Evolutionary conservation across 2,329 filamentous ascomycete species (phyloP).

Genomic region (Pseudonectria buxi): DNA sequence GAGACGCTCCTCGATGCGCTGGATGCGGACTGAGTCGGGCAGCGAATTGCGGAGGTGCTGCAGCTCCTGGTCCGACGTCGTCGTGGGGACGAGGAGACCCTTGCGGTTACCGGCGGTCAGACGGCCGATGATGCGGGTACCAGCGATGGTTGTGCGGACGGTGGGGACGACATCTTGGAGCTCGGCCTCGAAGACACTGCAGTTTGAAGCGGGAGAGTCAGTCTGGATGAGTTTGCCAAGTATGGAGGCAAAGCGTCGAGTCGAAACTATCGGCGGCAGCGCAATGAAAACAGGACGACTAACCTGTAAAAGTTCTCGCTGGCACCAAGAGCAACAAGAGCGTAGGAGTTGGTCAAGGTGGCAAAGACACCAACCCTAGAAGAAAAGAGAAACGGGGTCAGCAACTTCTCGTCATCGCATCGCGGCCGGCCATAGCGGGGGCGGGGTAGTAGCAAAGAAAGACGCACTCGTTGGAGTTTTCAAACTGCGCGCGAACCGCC

Average conservation of each 20-base stretch:
- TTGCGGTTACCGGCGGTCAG: conserved; percentile 96
- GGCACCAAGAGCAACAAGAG: conserved; percentile 85
- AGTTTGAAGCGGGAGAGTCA: conserved; percentile 1
- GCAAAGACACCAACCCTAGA: conserved; percentile 89
- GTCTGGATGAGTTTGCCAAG: neutral
- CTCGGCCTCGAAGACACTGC: conserved; percentile 91
- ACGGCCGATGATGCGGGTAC: conserved; percentile 90
- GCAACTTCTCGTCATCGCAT: conserved; percentile 1
- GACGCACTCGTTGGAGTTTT: conserved; percentile 84
- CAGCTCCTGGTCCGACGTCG: conserved; percentile 94
- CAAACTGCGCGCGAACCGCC: conserved; percentile 70
- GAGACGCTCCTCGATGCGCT: conserved; percentile 94
- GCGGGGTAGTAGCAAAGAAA: conserved; percentile 9
- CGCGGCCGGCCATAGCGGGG: conserved; percentile 10
- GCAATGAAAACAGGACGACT: conserved; percentile 6
- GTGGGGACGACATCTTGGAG: conserved; percentile 96
- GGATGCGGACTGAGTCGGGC: conserved; percentile 86
- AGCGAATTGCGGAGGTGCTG: conserved; percentile 94
- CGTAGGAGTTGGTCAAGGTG: conserved; percentile 95
- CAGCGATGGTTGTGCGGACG: conserved; percentile 92
- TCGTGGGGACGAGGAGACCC: conserved; percentile 91
- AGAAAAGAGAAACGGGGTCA: conserved; percentile 4
- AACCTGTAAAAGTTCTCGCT: conserved; percentile 98
- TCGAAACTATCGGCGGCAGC: too few species aligned
- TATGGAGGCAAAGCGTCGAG: too few species aligned